These are phyloP conservation scores for Phytophthora sp. DNA, from an alignment of 352 stramenopile genomes.

Conservation along the genomic window DNA sequence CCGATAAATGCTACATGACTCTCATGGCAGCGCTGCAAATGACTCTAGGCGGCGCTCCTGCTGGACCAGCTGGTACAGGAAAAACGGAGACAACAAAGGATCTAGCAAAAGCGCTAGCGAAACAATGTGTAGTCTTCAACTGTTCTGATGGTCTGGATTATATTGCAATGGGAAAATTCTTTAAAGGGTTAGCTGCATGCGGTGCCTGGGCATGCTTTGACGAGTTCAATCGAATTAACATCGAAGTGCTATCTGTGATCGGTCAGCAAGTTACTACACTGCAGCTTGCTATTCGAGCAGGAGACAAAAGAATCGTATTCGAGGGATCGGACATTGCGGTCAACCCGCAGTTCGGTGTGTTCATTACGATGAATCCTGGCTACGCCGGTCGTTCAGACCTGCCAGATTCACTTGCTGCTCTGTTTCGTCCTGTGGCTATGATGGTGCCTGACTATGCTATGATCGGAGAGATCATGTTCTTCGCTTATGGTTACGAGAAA, in stretches of 20 bases:
- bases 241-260: slow-evolving; percentile 91
- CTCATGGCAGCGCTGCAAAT: slow-evolving; percentile 96
- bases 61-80: slow-evolving; percentile 92
- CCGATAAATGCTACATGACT: slow-evolving; percentile 96
- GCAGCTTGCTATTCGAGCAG: slow-evolving; percentile 87
- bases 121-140: slow-evolving; percentile 97
- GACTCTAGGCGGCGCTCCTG: slow-evolving; percentile 92
- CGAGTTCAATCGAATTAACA: slow-evolving; percentile 97
- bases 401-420: slow-evolving; percentile 94
- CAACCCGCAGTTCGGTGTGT: slow-evolving; percentile 94
- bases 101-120: slow-evolving; percentile 93
- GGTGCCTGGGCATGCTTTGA: slow-evolving; percentile 96
- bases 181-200: slow-evolving; percentile 91
- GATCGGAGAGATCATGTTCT: slow-evolving; percentile 98
- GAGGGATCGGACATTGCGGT: slow-evolving; percentile 95
- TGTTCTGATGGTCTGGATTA: slow-evolving; percentile 96
- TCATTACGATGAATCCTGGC: slow-evolving; percentile 97
- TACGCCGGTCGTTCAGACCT: slow-evolving; percentile 95
- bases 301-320: slow-evolving; percentile 92
- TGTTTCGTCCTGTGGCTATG: slow-evolving; percentile 97
- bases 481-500: slow-evolving; percentile 94
- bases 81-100: slow-evolving; percentile 97
- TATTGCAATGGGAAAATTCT: slow-evolving; percentile 96
- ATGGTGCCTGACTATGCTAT: slow-evolving; percentile 97
- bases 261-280: slow-evolving; percentile 88